A percentile compares a stretch with the other conserved stretches of the same genome.
These are phyloP conservation scores for Pythium brassicae DNA, from an alignment of 352 stramenopile species.

Conservation along the genomic window DNA sequence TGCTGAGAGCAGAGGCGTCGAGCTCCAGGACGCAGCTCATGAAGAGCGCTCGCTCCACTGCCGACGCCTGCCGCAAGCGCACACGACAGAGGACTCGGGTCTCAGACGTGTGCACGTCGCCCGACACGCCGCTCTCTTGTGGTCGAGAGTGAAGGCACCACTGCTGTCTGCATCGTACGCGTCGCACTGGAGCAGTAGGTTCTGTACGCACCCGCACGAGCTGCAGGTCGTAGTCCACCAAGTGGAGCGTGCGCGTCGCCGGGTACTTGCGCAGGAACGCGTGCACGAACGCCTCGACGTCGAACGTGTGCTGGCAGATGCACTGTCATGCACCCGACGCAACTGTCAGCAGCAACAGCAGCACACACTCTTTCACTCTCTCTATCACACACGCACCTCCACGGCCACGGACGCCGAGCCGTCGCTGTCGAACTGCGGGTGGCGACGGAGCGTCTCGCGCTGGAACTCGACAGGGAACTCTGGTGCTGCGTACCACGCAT, in stretches of 20 bases:
- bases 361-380: too few species aligned
- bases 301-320: slow-evolving; percentile 41
- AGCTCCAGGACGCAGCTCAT: slow-evolving; percentile 47
- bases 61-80: slow-evolving; percentile 14
- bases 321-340: too few species aligned
- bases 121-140: too few species aligned
- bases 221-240: slow-evolving; percentile 62
- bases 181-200: too few species aligned
- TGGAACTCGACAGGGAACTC: slow-evolving; percentile 35
- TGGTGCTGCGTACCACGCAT: slow-evolving; percentile 34
- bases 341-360: too few species aligned
- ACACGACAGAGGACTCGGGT: background rate
- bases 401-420: slow-evolving; percentile 15
- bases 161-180: too few species aligned
- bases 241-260: slow-evolving; percentile 27
- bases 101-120: too few species aligned
- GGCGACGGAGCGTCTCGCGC: slow-evolving; percentile 1
- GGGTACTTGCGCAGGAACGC: slow-evolving; percentile 41
- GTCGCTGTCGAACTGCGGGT: background rate
- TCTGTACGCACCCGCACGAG: slow-evolving; percentile 55
- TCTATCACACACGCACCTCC: too few species aligned
- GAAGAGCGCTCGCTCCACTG: slow-evolving; percentile 33
- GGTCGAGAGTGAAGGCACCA: too few species aligned
- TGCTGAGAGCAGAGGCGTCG: too few species aligned
- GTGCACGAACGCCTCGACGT: slow-evolving; percentile 52